phyloP scores from a whole-genome alignment of 2,329 filamentous ascomycete genomes.

The Fusarium napiforme region DNA sequence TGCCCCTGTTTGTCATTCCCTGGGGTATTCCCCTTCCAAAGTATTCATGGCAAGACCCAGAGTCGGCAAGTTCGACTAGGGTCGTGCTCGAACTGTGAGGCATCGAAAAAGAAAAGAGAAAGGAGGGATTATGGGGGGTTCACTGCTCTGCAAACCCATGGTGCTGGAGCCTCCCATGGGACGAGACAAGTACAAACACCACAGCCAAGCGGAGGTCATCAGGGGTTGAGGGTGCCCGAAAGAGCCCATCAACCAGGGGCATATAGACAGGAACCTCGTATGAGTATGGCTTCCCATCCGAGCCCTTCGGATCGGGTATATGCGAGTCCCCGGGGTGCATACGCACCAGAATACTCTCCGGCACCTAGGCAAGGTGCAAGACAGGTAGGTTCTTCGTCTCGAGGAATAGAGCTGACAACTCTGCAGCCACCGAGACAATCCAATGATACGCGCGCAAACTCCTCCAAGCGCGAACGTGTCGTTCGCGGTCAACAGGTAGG shows the following conservation, averaged over 20 bases:
- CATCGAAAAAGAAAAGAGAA: neutral
- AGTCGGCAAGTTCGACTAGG: neutral
- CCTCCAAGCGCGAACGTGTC: neutral
- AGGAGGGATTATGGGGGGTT: neutral
- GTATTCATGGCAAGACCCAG: neutral
- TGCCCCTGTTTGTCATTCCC: neutral
- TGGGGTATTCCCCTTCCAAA: neutral
- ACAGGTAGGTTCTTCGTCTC: conserved; percentile 2
- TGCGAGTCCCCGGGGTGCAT: neutral
- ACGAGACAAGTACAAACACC: neutral
- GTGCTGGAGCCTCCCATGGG: neutral
- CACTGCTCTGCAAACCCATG: neutral
- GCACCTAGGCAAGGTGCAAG: neutral
- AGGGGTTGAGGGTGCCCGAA: neutral
- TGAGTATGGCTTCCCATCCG: neutral
- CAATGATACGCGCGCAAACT: neutral
- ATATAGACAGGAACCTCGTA: neutral
- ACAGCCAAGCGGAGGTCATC: neutral
- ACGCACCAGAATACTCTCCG: neutral
- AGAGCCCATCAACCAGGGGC: neutral
- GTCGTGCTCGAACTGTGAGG: neutral
- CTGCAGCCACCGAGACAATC: neutral
- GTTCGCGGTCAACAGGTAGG: neutral
- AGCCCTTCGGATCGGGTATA: neutral
- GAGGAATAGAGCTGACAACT: conserved; percentile 6